Percentiles rank a stretch among this genome's conserved stretches.
These are phyloP conservation scores for Rubia peregrina DNA, from an alignment of 305 asterid species.

Conservation along the genomic window DNA sequence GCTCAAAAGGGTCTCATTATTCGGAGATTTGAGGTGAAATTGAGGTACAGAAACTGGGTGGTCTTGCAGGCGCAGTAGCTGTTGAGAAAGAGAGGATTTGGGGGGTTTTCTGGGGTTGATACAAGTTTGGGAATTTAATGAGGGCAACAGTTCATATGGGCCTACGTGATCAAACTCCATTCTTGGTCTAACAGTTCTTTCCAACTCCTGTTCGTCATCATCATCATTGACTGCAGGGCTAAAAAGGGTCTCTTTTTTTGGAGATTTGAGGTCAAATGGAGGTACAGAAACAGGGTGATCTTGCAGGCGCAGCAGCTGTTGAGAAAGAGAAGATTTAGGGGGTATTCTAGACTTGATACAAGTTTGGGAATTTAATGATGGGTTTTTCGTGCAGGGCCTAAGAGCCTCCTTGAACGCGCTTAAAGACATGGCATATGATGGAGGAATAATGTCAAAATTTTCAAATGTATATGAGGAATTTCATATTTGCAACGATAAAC, in stretches of 20 bases:
- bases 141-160: constrained; percentile 48
- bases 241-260: constrained; percentile 25
- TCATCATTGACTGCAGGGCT: constrained; percentile 22
- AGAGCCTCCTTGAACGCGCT: constrained; percentile 74
- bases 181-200: constrained; percentile 30
- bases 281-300: constrained; percentile 32
- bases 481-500: background rate
- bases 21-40: constrained; percentile 20
- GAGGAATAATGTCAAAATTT: background rate
- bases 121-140: constrained; percentile 24
- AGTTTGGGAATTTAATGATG: constrained; percentile 24
- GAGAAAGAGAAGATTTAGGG: constrained; percentile 72
- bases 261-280: constrained; percentile 21
- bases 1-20: constrained; percentile 25
- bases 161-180: constrained; percentile 48
- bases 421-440: constrained; percentile 42
- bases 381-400: constrained; percentile 48
- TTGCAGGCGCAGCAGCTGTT: constrained; percentile 62
- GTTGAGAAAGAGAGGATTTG: constrained; percentile 66
- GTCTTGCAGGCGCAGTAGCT: constrained; percentile 60
- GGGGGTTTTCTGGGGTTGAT: constrained; percentile 62
- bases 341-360: constrained; percentile 51
- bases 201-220: constrained; percentile 13
- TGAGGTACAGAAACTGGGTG: constrained; percentile 27
- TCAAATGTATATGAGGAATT: background rate